These are phyloP conservation scores for Viola odorata DNA, from an alignment of 345 rosid species.

Conservation along the genomic window DNA sequence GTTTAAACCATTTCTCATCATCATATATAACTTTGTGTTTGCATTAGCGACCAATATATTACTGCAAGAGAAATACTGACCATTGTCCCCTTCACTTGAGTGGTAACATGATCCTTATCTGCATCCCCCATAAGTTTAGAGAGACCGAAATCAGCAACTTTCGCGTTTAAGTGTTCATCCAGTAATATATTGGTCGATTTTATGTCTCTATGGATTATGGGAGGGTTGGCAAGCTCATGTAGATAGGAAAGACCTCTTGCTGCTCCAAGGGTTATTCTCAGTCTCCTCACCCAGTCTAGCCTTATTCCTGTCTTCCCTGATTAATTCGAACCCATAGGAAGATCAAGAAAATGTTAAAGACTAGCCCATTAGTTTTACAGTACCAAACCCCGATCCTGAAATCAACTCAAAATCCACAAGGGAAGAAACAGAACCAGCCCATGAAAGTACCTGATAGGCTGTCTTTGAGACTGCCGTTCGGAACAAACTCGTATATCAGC, in stretches of 20 bases:
- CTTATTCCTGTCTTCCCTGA: constrained; percentile 77
- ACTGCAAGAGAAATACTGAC: constrained; percentile 30
- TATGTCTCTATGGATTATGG: constrained; percentile 89
- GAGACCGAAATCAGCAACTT: constrained; percentile 93
- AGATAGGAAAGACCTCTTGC: constrained; percentile 82
- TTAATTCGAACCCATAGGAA: neutral
- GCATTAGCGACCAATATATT: too few species aligned
- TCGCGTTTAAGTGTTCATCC: constrained; percentile 71
- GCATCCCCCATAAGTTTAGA: constrained; percentile 58
- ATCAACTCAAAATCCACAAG: too few species aligned
- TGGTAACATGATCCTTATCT: constrained; percentile 65
- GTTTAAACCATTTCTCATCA: neutral
- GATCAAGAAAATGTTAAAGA: too few species aligned
- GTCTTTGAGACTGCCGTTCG: constrained; percentile 22
- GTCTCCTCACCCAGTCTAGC: constrained; percentile 77
- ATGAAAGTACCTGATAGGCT: constrained; percentile 22
- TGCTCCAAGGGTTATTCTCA: constrained; percentile 68
- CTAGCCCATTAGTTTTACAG: too few species aligned
- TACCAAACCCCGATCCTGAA: too few species aligned
- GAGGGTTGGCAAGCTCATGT: constrained; percentile 94
- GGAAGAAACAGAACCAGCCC: too few species aligned
- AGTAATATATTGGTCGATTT: constrained; percentile 78
- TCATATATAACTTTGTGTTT: too few species aligned
- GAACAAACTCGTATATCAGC: constrained; percentile 22
- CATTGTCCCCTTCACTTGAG: constrained; percentile 98